A percentile compares a stretch with the other conserved stretches of the same genome.
Conservation (phyloP, 306 rosid species). For the Arachis stenosperma region DNA sequence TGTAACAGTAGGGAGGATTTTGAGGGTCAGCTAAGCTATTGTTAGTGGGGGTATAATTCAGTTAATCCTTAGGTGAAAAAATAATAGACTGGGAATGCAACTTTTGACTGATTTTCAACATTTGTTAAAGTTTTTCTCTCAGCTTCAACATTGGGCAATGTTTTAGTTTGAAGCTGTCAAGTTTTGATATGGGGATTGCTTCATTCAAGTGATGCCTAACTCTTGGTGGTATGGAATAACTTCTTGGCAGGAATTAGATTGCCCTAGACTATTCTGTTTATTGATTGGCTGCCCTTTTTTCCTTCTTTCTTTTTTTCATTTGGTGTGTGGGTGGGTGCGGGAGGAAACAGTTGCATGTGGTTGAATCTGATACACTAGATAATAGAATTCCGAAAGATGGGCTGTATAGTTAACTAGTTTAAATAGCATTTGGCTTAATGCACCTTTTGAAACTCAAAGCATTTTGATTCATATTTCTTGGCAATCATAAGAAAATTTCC, state of each 20-base stretch:
- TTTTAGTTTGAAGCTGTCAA: slow-evolving; percentile 26
- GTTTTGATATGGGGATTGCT: slow-evolving; percentile 35
- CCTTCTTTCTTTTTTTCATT: too few species aligned
- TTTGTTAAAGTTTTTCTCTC: neutral
- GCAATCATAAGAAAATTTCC: slow-evolving; percentile 1
- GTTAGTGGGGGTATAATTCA: neutral
- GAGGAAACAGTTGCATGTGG: too few species aligned
- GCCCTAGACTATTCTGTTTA: neutral
- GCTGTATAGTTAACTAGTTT: neutral
- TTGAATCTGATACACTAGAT: slow-evolving; percentile 14
- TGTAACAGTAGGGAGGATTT: neutral
- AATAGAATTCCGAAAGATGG: neutral
- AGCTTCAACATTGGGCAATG: slow-evolving; percentile 12
- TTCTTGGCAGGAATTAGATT: neutral
- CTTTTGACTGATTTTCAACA: neutral
- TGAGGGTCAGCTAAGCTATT: neutral
- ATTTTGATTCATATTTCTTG: slow-evolving; percentile 2
- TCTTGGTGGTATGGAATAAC: neutral
- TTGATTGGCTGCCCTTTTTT: neutral
- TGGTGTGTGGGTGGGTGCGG: too few species aligned
- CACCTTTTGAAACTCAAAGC: slow-evolving; percentile 1
- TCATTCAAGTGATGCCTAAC: slow-evolving; percentile 8
- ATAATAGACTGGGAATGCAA: too few species aligned
- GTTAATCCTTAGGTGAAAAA: slow-evolving; percentile 1
- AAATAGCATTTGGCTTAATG: slow-evolving; percentile 1